A percentile compares a stretch with the other conserved stretches of the same genome.
These are phyloP conservation scores for Lasiodiplodia hormozganensis DNA, from an alignment of 2,329 filamentous ascomycete genomes.

Conservation along the genomic window DNA sequence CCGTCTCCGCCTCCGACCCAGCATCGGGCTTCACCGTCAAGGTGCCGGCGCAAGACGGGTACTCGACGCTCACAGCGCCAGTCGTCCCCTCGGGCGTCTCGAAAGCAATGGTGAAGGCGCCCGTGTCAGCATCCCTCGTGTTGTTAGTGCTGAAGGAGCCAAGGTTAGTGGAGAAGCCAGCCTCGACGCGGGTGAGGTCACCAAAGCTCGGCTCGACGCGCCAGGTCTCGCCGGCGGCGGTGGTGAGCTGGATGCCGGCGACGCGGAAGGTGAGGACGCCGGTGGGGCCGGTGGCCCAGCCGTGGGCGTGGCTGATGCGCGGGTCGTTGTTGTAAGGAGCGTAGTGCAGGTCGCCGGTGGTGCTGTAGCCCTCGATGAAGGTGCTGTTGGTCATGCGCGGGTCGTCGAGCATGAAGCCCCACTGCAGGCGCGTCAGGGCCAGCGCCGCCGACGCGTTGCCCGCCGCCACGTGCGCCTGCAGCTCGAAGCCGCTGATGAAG, in stretches of 20 bases:
- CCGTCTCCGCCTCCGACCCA: neutral
- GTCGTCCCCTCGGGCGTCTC: slow-evolving; percentile 41
- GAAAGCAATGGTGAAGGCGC: slow-evolving; percentile 39
- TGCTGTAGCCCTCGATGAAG: slow-evolving; percentile 65
- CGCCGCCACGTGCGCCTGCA: slow-evolving; percentile 62
- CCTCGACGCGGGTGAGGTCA: slow-evolving; percentile 51
- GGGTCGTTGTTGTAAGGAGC: slow-evolving; percentile 46
- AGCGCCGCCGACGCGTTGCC: slow-evolving; percentile 60
- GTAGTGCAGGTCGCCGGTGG: slow-evolving; percentile 59
- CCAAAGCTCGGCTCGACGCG: slow-evolving; percentile 53
- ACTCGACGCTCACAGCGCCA: slow-evolving; percentile 40
- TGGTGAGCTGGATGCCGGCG: slow-evolving; percentile 52
- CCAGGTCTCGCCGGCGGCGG: slow-evolving; percentile 52
- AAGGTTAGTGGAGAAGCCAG: slow-evolving; percentile 54
- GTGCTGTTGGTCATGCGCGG: slow-evolving; percentile 65
- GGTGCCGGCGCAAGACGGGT: slow-evolving; percentile 34
- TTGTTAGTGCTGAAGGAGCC: slow-evolving; percentile 44
- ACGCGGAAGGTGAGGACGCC: slow-evolving; percentile 49
- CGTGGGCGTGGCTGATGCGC: slow-evolving; percentile 52
- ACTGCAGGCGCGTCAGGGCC: slow-evolving; percentile 61
- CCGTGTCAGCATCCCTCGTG: slow-evolving; percentile 33
- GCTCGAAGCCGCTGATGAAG: slow-evolving; percentile 66
- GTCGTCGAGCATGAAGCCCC: slow-evolving; percentile 68
- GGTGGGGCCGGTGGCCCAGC: slow-evolving; percentile 49
- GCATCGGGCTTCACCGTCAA: slow-evolving; percentile 28